Percentiles rank a stretch among this genome's conserved stretches.
phyloP scores from a whole-genome alignment of 345 rosid species.

The Rubroshorea leprosula region DNA sequence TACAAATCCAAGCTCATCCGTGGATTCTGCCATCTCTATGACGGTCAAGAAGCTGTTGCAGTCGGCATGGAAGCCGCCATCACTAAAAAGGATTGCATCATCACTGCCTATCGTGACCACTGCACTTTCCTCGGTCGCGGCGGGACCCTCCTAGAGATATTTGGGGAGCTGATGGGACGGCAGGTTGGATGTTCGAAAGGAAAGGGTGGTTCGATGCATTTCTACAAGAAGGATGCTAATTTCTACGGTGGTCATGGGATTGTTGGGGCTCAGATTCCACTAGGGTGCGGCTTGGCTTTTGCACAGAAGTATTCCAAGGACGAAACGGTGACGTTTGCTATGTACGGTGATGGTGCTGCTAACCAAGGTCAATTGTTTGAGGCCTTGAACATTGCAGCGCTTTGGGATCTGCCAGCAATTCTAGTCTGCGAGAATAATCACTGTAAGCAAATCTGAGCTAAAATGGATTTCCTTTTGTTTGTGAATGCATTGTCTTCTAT shows the following conservation, averaged over 20 bases:
- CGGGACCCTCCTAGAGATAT: slow-evolving; percentile 65
- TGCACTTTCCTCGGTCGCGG: slow-evolving; percentile 81
- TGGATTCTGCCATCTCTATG: slow-evolving; percentile 98
- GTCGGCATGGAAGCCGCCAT: slow-evolving; percentile 95
- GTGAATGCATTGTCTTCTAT: not conserved
- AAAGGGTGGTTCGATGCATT: slow-evolving; percentile 97
- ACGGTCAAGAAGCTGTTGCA: slow-evolving; percentile 94
- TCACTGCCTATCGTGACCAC: slow-evolving; percentile 92
- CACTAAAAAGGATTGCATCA: slow-evolving; percentile 74
- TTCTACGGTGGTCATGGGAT: slow-evolving; percentile 97
- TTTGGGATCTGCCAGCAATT: slow-evolving; percentile 94
- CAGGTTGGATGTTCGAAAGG: slow-evolving; percentile 79
- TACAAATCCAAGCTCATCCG: slow-evolving; percentile 98
- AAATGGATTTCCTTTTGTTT: slow-evolving; percentile 3
- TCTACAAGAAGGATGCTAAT: slow-evolving; percentile 73
- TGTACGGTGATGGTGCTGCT: slow-evolving; percentile 98
- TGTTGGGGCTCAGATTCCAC: slow-evolving; percentile 93
- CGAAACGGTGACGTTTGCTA: slow-evolving; percentile 66
- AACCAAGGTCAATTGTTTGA: slow-evolving; percentile 97
- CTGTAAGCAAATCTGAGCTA: slow-evolving; percentile 36
- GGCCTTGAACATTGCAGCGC: slow-evolving; percentile 86
- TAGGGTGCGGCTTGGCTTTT: slow-evolving; percentile 95
- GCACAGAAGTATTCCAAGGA: slow-evolving; percentile 91
- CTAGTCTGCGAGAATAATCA: slow-evolving; percentile 96
- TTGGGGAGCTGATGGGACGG: slow-evolving; percentile 94